These are phyloP conservation scores for Pythium volutum DNA, from an alignment of 352 stramenopile genomes.

Conservation along the genomic window DNA sequence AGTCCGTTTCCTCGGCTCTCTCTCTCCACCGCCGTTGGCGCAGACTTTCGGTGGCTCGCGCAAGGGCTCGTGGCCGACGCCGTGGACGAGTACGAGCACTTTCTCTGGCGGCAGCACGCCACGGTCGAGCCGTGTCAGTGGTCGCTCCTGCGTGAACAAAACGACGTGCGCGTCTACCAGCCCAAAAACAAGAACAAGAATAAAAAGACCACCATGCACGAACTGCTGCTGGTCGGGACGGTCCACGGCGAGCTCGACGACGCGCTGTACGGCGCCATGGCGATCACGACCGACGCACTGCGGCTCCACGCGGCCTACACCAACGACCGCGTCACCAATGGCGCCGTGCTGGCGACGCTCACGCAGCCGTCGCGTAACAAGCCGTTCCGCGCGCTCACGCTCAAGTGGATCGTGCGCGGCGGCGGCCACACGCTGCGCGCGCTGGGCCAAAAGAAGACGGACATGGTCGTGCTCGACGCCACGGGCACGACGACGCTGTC, in stretches of 20 bases:
- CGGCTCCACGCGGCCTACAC: constrained; percentile 48
- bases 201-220: constrained; percentile 3
- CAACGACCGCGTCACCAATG: constrained; percentile 39
- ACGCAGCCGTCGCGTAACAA: constrained; percentile 33
- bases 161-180: constrained; percentile 44
- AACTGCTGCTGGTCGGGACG: constrained; percentile 31
- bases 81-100: constrained; percentile 48
- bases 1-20: constrained; percentile 46
- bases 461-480: constrained; percentile 55
- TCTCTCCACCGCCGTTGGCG: constrained; percentile 36
- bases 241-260: constrained; percentile 54
- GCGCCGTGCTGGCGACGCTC: constrained; percentile 49
- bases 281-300: constrained; percentile 45
- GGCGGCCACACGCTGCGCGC: constrained; percentile 39
- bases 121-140: constrained; percentile 42
- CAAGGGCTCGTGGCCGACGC: constrained; percentile 48
- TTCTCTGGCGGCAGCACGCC: constrained; percentile 37
- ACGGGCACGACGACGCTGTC: constrained; percentile 43
- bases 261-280: constrained; percentile 54
- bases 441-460: constrained; percentile 44
- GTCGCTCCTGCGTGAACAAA: constrained; percentile 50
- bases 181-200: not conserved
- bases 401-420: constrained; percentile 61
- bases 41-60: constrained; percentile 38
- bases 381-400: constrained; percentile 46